Evolutionary conservation across 345 rosid species (phyloP).

Genomic region (Camelina laxa): DNA sequence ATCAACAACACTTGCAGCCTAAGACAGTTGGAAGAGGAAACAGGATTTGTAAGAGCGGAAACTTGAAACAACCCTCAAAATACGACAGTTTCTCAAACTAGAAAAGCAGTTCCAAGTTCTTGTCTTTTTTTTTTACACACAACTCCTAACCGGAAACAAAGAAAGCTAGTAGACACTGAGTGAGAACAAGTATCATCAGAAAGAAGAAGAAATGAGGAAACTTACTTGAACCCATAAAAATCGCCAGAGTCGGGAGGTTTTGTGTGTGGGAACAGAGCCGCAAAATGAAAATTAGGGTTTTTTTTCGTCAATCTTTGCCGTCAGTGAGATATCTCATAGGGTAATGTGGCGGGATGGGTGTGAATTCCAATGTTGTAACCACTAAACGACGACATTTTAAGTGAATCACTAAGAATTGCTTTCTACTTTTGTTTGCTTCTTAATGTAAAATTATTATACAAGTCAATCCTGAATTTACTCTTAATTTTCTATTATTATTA

Average conservation of each 20-base stretch:
- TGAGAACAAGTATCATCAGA: neutral
- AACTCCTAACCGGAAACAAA: neutral
- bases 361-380: neutral
- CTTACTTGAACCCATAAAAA: constrained; percentile 5
- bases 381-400: neutral
- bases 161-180: neutral
- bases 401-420: neutral
- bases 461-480: neutral
- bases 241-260: neutral
- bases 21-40: neutral
- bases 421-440: neutral
- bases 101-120: constrained; percentile 13
- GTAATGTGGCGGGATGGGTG: constrained; percentile 13
- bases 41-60: neutral
- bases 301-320: constrained; percentile 8
- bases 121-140: constrained; percentile 15
- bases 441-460: neutral
- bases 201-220: constrained; percentile 3
- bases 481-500: neutral
- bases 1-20: constrained; percentile 4
- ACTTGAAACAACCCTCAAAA: neutral
- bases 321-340: neutral
- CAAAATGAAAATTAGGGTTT: constrained; percentile 27
- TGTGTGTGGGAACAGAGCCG: neutral
- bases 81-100: neutral